phyloP scores from a whole-genome alignment of 108 stramenopile species.

The Discostella stelligeroides region DNA sequence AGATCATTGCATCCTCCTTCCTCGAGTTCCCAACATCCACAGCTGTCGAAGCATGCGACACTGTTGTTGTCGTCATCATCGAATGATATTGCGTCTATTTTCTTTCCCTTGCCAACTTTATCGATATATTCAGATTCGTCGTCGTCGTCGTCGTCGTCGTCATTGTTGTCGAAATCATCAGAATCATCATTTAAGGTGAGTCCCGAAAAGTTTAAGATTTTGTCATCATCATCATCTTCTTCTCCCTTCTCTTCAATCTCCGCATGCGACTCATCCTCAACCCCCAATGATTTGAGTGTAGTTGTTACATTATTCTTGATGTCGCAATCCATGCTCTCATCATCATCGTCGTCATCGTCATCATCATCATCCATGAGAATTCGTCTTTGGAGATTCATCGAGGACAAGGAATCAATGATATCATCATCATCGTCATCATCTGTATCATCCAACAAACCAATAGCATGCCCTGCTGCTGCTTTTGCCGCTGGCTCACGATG shows the following conservation, averaged over 20 bases:
- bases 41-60: conserved; percentile 23
- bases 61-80: conserved; percentile 27
- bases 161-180: conserved; percentile 5
- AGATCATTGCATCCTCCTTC: no score
- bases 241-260: neutral
- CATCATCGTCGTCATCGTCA: no score
- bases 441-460: neutral
- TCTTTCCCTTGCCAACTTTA: neutral
- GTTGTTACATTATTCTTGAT: conserved; percentile 3
- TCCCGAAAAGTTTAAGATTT: neutral
- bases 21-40: conserved; percentile 41
- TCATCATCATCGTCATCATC: neutral
- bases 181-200: conserved; percentile 20
- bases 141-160: conserved; percentile 3
- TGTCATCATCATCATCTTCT: conserved; percentile 9
- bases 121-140: neutral
- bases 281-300: neutral
- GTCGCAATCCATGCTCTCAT: neutral
- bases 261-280: no score
- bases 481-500: neutral
- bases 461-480: neutral
- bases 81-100: neutral
- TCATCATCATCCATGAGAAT: conserved; percentile 28
- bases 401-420: neutral
- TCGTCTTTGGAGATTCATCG: neutral